phyloP scores from a whole-genome alignment of 371 early-diverging fungal genomes.

The Batkoa obscura region DNA sequence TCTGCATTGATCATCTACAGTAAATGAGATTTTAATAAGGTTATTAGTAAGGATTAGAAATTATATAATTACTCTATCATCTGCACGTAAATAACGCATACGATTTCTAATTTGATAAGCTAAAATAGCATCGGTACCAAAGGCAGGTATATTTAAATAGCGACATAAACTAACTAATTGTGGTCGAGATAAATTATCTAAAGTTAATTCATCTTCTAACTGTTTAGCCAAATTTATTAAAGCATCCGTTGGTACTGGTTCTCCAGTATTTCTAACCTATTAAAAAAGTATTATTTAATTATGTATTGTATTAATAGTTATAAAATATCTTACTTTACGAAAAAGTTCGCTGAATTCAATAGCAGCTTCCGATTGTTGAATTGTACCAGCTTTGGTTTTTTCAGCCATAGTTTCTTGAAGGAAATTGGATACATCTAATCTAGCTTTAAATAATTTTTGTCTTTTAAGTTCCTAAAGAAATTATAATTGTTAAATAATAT shows the following conservation, averaged over 20 bases:
- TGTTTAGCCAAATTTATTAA: constrained; percentile 64
- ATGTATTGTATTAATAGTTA: neutral
- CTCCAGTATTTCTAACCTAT: constrained; percentile 74
- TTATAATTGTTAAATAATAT: neutral
- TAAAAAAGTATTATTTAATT: neutral
- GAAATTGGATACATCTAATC: constrained; percentile 86
- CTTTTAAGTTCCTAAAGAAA: constrained; percentile 65
- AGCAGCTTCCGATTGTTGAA: constrained; percentile 27
- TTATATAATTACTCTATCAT: constrained; percentile 42
- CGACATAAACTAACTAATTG: constrained; percentile 86
- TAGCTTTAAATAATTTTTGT: constrained; percentile 63
- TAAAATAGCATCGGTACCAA: constrained; percentile 88
- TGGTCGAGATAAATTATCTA: constrained; percentile 82
- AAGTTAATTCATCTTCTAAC: constrained; percentile 80
- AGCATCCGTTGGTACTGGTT: constrained; percentile 62
- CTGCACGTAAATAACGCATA: constrained; percentile 66
- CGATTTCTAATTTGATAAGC: constrained; percentile 72
- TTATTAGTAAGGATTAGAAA: neutral
- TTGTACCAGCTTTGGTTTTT: constrained; percentile 39
- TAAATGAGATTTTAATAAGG: neutral
- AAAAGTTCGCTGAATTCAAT: constrained; percentile 67
- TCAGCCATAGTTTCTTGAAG: constrained; percentile 90
- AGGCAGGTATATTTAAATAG: constrained; percentile 83
- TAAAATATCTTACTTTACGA: constrained; percentile 30
- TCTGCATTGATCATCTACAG: constrained; percentile 54